Evolutionary conservation across 345 rosid genomes (phyloP).

Genomic region (Cardamine occulta): DNA sequence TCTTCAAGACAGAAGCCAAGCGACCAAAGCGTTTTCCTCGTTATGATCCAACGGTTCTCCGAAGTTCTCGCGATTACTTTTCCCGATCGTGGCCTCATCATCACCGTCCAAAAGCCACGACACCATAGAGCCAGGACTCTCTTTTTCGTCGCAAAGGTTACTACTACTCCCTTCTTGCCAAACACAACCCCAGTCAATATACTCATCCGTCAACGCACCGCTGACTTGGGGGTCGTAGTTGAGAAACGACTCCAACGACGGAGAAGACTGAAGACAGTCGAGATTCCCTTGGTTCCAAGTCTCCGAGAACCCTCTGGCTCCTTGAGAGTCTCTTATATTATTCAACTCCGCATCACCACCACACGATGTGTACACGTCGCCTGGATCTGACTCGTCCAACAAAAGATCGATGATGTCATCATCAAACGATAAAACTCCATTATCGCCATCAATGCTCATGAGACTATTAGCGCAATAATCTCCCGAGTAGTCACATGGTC

Average conservation of each 20-base stretch:
- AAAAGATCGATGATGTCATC: constrained; percentile 41
- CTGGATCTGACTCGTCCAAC: constrained; percentile 33
- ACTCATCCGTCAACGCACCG: constrained; percentile 28
- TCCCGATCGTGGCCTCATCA: constrained; percentile 32
- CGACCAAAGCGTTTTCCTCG: constrained; percentile 45
- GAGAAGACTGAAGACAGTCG: constrained; percentile 26
- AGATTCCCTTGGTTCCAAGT: constrained; percentile 13
- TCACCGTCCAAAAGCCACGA: constrained; percentile 49
- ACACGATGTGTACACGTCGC: constrained; percentile 27
- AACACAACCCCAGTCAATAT: constrained; percentile 46
- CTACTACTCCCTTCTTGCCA: constrained; percentile 38
- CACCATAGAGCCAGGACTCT: constrained; percentile 25
- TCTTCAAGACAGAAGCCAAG: constrained; percentile 59
- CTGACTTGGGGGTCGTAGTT: constrained; percentile 29
- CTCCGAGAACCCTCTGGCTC: constrained; percentile 12
- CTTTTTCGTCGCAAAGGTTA: constrained; percentile 34
- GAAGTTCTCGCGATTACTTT: constrained; percentile 1
- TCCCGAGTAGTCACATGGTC: constrained; percentile 23
- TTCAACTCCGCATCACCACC: constrained; percentile 20
- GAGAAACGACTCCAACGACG: constrained; percentile 27
- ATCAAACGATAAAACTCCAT: constrained; percentile 38
- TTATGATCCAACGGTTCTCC: constrained; percentile 37
- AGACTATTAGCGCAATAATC: neutral
- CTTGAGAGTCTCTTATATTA: constrained; percentile 16
- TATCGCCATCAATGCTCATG: constrained; percentile 30